Percentiles rank a stretch among this genome's conserved stretches.
Conservation (phyloP, 2,329 filamentous ascomycete genomes). For the Amylocarpus encephaloides region DNA sequence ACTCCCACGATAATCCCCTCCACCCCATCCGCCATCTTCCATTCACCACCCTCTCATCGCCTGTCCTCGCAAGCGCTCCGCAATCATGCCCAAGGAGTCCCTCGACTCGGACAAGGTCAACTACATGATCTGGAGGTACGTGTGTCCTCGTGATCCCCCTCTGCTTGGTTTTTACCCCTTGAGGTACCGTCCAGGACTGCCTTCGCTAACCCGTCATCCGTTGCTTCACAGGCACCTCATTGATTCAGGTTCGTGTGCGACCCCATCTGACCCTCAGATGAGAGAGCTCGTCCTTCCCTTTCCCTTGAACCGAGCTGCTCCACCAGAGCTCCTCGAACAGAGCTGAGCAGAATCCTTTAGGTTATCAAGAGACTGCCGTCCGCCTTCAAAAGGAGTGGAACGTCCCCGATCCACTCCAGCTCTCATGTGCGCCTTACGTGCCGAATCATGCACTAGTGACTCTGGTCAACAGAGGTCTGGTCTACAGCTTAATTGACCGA, state of each 20-base stretch:
- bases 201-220: constrained; percentile 27
- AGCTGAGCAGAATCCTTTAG: constrained; percentile 34
- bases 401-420: constrained; percentile 53
- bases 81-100: constrained; percentile 31
- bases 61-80: constrained; percentile 7
- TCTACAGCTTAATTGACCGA: constrained; percentile 54
- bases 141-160: constrained; percentile 30
- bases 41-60: constrained; percentile 2
- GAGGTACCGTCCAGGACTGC: constrained; percentile 17
- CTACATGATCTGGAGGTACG: constrained; percentile 66
- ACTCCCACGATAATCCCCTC: background rate
- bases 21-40: background rate
- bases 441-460: constrained; percentile 58
- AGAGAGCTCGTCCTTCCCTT: background rate
- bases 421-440: constrained; percentile 59
- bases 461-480: constrained; percentile 56
- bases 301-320: background rate
- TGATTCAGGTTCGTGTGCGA: constrained; percentile 30
- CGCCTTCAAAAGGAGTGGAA: constrained; percentile 66
- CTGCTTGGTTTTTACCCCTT: constrained; percentile 20
- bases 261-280: constrained; percentile 1
- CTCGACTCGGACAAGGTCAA: constrained; percentile 63
- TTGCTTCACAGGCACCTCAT: constrained; percentile 30
- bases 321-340: constrained; percentile 1
- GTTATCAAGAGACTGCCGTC: constrained; percentile 61